Conservation (phyloP, 108 stramenopile genomes). For the Stephanodiscus triporus region DNA sequence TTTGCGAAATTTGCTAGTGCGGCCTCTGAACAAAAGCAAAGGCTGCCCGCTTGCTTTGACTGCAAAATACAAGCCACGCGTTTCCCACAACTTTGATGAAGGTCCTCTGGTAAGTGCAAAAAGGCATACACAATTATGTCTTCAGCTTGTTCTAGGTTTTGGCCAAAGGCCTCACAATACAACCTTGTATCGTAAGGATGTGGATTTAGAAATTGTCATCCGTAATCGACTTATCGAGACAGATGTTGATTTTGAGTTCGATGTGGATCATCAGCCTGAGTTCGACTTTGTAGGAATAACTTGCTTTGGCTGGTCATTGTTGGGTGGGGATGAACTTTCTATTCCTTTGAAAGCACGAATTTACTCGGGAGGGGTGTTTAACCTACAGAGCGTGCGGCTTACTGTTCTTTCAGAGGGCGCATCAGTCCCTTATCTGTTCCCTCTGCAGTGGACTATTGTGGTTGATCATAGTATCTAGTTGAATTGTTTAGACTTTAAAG, state of each 20-base stretch:
- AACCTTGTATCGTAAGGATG: constrained; percentile 20
- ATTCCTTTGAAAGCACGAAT: constrained; percentile 70
- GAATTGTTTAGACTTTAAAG: not conserved
- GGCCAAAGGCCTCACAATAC: not conserved
- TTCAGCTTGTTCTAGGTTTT: not conserved
- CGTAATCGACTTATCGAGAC: constrained; percentile 64
- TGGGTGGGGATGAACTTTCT: constrained; percentile 58
- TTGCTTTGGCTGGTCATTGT: constrained; percentile 42
- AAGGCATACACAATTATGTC: not conserved
- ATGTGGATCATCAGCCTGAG: constrained; percentile 45
- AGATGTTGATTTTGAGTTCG: constrained; percentile 64
- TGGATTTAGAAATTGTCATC: constrained; percentile 61
- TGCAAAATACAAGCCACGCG: constrained; percentile 53
- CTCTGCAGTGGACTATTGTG: constrained; percentile 56
- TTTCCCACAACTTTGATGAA: constrained; percentile 65
- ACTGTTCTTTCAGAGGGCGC: constrained; percentile 29
- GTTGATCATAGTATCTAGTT: constrained; percentile 37
- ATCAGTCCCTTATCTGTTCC: constrained; percentile 51
- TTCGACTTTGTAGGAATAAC: constrained; percentile 71
- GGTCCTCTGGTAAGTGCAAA: constrained; percentile 51
- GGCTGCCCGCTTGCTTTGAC: constrained; percentile 69
- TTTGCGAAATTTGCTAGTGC: constrained; percentile 57
- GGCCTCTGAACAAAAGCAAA: constrained; percentile 52
- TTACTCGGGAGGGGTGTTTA: constrained; percentile 62
- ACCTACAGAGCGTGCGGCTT: constrained; percentile 65